Evolutionary conservation across 2,329 filamentous ascomycete species (phyloP).

Genomic region (Hymenoscyphus occultus): DNA sequence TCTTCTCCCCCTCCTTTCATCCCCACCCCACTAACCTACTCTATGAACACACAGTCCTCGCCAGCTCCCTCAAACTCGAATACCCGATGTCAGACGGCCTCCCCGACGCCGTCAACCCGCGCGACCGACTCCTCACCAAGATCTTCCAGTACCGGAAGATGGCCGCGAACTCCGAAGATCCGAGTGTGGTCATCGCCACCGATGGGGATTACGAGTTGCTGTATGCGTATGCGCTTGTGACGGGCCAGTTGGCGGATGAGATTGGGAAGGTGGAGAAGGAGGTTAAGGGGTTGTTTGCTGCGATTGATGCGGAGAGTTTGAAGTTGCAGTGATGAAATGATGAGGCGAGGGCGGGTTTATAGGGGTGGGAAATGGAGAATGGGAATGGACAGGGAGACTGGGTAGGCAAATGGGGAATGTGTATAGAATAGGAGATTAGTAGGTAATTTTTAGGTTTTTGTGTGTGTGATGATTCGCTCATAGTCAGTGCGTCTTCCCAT

Average conservation of each 20-base stretch:
- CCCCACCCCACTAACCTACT: background rate
- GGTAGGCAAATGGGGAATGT: too few relatives aligned
- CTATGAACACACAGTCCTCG: constrained; percentile 58
- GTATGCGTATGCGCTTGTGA: constrained; percentile 81
- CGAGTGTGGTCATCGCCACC: constrained; percentile 43
- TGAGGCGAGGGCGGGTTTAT: background rate
- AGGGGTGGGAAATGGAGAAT: background rate
- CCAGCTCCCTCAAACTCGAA: constrained; percentile 89
- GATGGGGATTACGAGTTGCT: constrained; percentile 86
- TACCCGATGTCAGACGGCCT: constrained; percentile 89
- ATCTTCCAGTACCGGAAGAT: constrained; percentile 83
- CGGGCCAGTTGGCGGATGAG: constrained; percentile 64
- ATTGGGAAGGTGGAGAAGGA: constrained; percentile 58
- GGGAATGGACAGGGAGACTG: background rate
- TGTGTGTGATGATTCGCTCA: too few relatives aligned
- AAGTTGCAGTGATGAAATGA: constrained; percentile 39
- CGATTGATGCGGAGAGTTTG: constrained; percentile 58
- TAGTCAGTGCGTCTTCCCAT: too few relatives aligned
- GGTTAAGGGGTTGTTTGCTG: constrained; percentile 61
- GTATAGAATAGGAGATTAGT: too few relatives aligned
- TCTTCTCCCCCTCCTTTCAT: background rate
- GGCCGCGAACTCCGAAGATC: constrained; percentile 18
- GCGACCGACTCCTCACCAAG: constrained; percentile 81
- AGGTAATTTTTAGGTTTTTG: too few relatives aligned
- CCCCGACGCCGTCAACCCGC: constrained; percentile 74